Evolutionary conservation across 164 flowering plant genomes (phyloP), one percentile per base, ranked within the genome.

Genomic region (Malania oleifera): DNA sequence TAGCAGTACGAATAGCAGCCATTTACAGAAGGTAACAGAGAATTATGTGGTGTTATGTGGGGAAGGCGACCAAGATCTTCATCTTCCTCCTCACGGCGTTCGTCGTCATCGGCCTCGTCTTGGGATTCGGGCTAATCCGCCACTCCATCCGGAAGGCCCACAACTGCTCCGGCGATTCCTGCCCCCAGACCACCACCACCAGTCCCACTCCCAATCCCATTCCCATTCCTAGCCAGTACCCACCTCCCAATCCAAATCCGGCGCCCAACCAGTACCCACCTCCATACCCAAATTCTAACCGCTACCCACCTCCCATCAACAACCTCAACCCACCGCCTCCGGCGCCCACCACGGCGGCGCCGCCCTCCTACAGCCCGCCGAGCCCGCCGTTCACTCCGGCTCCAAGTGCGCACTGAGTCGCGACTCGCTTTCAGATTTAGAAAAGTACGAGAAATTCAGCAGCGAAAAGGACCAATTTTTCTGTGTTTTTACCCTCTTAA

Each of bases 21-120:
- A n/a, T n/a, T n/a, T n/a, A n/a, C n/a, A n/a, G n/a, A n/a, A n/a
- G n/a, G n/a, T n/a, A n/a, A n/a, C n/a, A n/a, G n/a, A n/a, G n/a
- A n/a, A n/a, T n/a, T n/a, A n/a, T n/a, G n/a, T n/a, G n/a, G 53
- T 50, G 53, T 3, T 50, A 50, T 17, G 53, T 50, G 53, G 53
- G 53, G 7, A 50, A 50, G 13, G 53, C 53, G 14, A 50, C 29
- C 2, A 50, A 50, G 18, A 50, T 50, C 28, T 50, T 50, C 53
- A 50, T 50, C 53, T 50, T 50, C 53, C 17, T 50, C 7, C 5
- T 50, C 15, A 50, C 53, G 1, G 53, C 3, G 3, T n/a, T 50
- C 9, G 53, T 27, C 4, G 53, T 27, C 28, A 24, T 29, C 15
- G 53, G 29, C 53, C 53, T 50, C 53, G n/a, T 12, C 53, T 17